Evolutionary conservation across 2,329 filamentous ascomycete species (phyloP), one percentile per base, ranked within the genome.

Genomic region (Calonectria hawksworthii): DNA sequence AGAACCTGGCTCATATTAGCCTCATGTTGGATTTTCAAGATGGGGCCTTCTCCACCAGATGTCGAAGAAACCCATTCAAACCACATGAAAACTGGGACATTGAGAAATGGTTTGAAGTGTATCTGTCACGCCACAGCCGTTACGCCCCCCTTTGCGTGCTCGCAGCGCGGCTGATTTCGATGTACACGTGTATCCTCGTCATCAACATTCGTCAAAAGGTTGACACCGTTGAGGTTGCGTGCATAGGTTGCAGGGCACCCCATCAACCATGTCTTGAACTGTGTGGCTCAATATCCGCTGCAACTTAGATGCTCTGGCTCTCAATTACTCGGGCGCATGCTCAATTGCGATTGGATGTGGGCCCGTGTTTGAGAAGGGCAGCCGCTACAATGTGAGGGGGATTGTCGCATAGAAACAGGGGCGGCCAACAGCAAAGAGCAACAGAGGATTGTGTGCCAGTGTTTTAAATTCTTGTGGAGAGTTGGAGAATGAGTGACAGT

Each of bases 1-100:
- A 75, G 28, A n/a, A 50, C 38, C 63, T 44, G 54, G n/a, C 54
- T 64, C 68, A 64, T 59, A 28, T 70, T 70, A 70, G 72, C 52
- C 73, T 76, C 75, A 63, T 34, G 51, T 38, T 44, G 73, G 70
- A 59, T 50, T 41, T 34, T 23, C 21, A 41, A 28, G 16, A 54
- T 52, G 52, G 41, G 61, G 52, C 28, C 41, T 61, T 63, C 52
- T 51, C 63, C 64, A 72, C 61, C 38, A 61, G 59, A 61, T 72
- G 28, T 54, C 38, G 68, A 63, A 47, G 41, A 51, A 63, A 51
- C 18, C 32, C 51, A 64, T 36, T 52, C 30, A 26, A 47, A 30
- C 66, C 69, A 66, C 41, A 64, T 41, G 23, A 59, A 67, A 67
- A 56, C 41, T 61, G 44, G 66, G 51, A 56, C 68, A 64, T 21